These are phyloP conservation scores for Talaromyces ruber DNA, from an alignment of 495 filamentous ascomycete genomes.

Conservation along the genomic window DNA sequence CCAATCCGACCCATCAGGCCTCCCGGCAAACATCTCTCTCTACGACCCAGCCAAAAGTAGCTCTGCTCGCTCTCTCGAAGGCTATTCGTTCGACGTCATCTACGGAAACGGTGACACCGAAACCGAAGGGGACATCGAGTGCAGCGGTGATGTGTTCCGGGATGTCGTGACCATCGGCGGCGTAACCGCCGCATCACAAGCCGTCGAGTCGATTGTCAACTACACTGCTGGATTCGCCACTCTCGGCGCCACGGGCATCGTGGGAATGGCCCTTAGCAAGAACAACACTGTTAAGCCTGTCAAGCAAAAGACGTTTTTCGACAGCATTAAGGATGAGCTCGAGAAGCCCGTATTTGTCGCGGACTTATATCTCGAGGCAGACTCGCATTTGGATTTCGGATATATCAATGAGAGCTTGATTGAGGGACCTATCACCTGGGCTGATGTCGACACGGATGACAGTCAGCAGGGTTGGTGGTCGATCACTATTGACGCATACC, in stretches of 20 bases:
- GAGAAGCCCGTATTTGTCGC: slow-evolving; percentile 57
- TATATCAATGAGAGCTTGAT: slow-evolving; percentile 56
- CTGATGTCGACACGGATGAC: slow-evolving; percentile 34
- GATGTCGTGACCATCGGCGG: slow-evolving; percentile 62
- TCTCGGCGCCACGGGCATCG: slow-evolving; percentile 29
- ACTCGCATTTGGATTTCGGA: slow-evolving; percentile 69
- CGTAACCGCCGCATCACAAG: slow-evolving; percentile 53
- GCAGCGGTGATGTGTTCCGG: slow-evolving; percentile 57
- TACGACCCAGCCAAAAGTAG: slow-evolving; percentile 18
- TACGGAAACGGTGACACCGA: slow-evolving; percentile 54
- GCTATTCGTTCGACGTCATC: slow-evolving; percentile 55
- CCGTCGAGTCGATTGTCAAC: slow-evolving; percentile 56
- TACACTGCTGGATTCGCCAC: slow-evolving; percentile 50
- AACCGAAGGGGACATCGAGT: slow-evolving; percentile 29
- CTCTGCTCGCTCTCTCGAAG: slow-evolving; percentile 39
- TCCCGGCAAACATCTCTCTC: not conserved
- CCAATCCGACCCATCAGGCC: not conserved
- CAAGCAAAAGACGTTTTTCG: slow-evolving; percentile 61
- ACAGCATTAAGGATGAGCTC: slow-evolving; percentile 52
- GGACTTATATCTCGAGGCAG: slow-evolving; percentile 51
- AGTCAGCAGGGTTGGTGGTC: slow-evolving; percentile 61
- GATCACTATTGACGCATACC: slow-evolving; percentile 57
- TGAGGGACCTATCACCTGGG: slow-evolving; percentile 18
- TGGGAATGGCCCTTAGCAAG: slow-evolving; percentile 62
- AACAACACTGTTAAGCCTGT: slow-evolving; percentile 60